Evolutionary conservation across 805 yeast genomes (phyloP), one percentile per base, ranked within the genome.

Genomic region (Candida golubevii): DNA sequence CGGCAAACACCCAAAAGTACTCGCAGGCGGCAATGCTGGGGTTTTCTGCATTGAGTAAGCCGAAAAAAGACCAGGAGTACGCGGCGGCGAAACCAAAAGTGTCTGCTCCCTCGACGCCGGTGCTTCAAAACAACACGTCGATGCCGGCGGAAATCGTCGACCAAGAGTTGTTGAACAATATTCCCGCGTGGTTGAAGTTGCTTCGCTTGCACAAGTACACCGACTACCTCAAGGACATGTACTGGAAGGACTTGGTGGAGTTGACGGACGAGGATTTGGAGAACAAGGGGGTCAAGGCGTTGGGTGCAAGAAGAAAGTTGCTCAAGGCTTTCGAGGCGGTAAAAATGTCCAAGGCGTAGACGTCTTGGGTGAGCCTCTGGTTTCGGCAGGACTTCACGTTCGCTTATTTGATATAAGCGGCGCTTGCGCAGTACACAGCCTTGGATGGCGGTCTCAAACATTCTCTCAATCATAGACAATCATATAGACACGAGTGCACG

Each of bases 241-340:
- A 77, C 26, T 93, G 99, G 98, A 71, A 75, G 50, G 86, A 84
- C 36, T 74, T 93, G 69, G 77, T 93, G 47, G 78, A 79, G 51
- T 70, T 86, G 51, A 72, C 72, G 47, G 96, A 91, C 60, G 75
- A 67, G 5, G 78, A 80, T 46, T 72, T 93, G 56, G 88, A 83
- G 52, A 74, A 73, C 4, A 74, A 81, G 46, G 99, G 99, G 7
- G 97, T 93, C 34, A 78, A 82, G 53, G 97, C 99, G 0, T 74
- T 93, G 53, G 99, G 99, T 7, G 99, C 99, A 0, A 75, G 99
- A 51, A 79, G 97, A 45, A 93, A 93, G 67, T 76, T 93, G 62
- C 69, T 93, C 57, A 93, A 93, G 69, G 95, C 96, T 32, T 93
- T 93, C 69, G 86, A 82, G 48, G 83, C 82, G 45, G 96, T 91